Evolutionary conservation across 1,284 basidiomycete species (phyloP).

Genomic region (Ustilago curta): DNA sequence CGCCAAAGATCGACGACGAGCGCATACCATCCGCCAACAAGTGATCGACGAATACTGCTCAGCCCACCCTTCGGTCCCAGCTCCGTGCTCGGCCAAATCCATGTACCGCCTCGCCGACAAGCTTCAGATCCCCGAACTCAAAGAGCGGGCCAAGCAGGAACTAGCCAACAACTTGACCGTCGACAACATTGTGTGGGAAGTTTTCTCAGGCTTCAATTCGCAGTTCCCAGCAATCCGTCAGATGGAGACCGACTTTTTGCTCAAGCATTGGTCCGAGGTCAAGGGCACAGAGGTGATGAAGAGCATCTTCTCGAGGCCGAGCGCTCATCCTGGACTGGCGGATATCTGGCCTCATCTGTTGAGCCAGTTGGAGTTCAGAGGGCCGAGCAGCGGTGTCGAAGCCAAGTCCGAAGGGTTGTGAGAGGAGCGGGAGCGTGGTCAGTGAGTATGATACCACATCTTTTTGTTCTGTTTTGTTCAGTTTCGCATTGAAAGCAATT

Average conservation of each 20-base stretch:
- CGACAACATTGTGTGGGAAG: constrained; percentile 85
- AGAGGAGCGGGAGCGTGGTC: neutral
- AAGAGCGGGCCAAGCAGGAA: constrained; percentile 79
- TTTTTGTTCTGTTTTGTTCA: neutral
- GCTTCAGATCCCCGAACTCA: constrained; percentile 78
- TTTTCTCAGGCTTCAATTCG: constrained; percentile 85
- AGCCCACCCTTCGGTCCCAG: constrained; percentile 74
- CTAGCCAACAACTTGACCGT: constrained; percentile 81
- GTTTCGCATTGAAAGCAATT: neutral
- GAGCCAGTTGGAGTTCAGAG: constrained; percentile 56
- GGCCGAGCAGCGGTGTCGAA: constrained; percentile 13
- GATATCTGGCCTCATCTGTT: constrained; percentile 61
- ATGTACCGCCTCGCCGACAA: constrained; percentile 81
- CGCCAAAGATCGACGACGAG: constrained; percentile 29
- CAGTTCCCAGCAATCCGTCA: constrained; percentile 85
- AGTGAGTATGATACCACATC: neutral
- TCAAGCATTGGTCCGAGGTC: constrained; percentile 80
- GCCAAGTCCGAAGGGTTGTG: constrained; percentile 1
- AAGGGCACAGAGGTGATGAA: constrained; percentile 83
- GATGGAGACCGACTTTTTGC: constrained; percentile 62
- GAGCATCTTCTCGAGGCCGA: constrained; percentile 73
- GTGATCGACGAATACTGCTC: constrained; percentile 51
- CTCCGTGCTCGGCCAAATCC: constrained; percentile 87
- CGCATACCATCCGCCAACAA: constrained; percentile 41
- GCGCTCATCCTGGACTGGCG: constrained; percentile 60